These are phyloP conservation scores for Coprinopsis sp. DNA, from an alignment of 768 basidiomycete genomes.

Conservation along the genomic window DNA sequence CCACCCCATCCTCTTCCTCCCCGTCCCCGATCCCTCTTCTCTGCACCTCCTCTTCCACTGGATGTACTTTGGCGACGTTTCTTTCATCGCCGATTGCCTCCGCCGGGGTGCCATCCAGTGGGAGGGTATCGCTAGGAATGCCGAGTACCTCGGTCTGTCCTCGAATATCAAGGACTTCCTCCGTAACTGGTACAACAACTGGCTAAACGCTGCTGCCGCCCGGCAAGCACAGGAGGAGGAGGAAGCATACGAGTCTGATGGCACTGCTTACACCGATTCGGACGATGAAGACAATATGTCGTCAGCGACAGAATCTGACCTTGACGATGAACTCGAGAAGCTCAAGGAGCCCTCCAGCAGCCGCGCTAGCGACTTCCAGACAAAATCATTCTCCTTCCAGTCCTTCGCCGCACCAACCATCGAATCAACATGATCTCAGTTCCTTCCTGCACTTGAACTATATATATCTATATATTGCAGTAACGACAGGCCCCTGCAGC, in stretches of 20 bases:
- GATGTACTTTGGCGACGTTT: conserved; percentile 75
- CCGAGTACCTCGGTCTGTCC: conserved; percentile 79
- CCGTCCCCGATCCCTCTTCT: conserved; percentile 69
- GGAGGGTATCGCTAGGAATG: conserved; percentile 87
- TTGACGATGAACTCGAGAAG: conserved; percentile 27
- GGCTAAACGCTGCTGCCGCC: conserved; percentile 42
- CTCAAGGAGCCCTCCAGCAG: conserved; percentile 13
- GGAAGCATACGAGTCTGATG: conserved; percentile 35
- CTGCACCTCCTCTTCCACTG: conserved; percentile 72
- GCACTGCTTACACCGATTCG: conserved; percentile 28
- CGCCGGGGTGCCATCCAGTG: conserved; percentile 63
- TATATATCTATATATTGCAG: conserved; percentile 3
- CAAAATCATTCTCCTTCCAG: conserved; percentile 31
- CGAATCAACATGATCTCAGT: conserved; percentile 1
- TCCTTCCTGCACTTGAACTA: background rate
- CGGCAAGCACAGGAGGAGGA: conserved; percentile 17
- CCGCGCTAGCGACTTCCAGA: conserved; percentile 16
- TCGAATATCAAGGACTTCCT: conserved; percentile 75
- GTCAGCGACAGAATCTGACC: conserved; percentile 33
- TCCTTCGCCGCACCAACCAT: conserved; percentile 8
- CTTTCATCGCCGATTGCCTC: conserved; percentile 63
- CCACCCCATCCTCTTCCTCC: conserved; percentile 69
- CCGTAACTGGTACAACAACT: conserved; percentile 67
- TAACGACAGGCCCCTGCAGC: background rate
- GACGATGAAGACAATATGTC: conserved; percentile 35